These are phyloP conservation scores for Linnemannia hyalina DNA, from an alignment of 192 early-diverging fungal species.

Conservation along the genomic window DNA sequence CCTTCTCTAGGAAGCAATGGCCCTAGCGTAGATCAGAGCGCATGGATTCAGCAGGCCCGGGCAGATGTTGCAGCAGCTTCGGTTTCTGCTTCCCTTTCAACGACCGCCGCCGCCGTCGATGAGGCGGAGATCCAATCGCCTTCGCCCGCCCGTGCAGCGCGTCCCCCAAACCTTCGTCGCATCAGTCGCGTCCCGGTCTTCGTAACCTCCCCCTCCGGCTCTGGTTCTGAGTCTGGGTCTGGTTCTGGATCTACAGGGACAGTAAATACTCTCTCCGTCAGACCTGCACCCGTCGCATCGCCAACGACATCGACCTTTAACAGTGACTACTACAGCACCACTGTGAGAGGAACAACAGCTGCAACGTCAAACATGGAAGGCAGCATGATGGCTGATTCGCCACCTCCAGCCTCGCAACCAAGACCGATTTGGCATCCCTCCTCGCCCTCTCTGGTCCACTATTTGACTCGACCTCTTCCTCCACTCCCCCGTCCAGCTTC, in stretches of 20 bases:
- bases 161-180: slow-evolving; percentile 22
- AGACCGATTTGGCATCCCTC: slow-evolving; percentile 15
- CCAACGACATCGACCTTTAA: not conserved
- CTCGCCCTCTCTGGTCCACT: slow-evolving; percentile 16
- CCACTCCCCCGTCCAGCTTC: not conserved
- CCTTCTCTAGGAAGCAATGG: not conserved
- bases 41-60: not conserved
- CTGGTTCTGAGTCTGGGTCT: not conserved
- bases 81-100: not conserved
- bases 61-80: not conserved
- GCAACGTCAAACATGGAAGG: not conserved
- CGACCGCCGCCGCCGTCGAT: not conserved
- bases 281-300: not conserved
- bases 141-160: not conserved
- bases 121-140: not conserved
- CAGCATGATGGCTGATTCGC: not conserved
- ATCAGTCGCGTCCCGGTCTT: slow-evolving; percentile 36
- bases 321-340: not conserved
- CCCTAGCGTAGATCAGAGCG: not conserved
- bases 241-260: not conserved
- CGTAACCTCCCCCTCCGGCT: not conserved
- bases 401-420: not conserved
- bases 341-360: not conserved
- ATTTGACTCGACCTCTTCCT: slow-evolving; percentile 20
- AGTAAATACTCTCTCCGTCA: not conserved